A percentile compares a stretch with the other conserved stretches of the same genome.
Conservation (phyloP, 1,284 basidiomycete genomes). For the Meira nashicola region DNA sequence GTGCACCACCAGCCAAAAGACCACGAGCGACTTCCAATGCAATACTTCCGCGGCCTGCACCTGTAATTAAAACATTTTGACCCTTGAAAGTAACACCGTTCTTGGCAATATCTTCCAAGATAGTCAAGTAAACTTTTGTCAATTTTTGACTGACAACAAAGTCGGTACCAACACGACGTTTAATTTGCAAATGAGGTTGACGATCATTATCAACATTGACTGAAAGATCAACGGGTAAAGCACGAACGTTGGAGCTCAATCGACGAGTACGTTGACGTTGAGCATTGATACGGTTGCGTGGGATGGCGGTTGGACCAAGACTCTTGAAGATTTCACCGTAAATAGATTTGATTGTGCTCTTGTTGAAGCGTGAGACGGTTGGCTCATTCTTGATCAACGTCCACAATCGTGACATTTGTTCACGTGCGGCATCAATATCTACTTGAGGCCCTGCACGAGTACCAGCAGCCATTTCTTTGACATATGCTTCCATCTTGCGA, state of each 20-base stretch:
- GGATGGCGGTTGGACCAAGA: conserved; percentile 57
- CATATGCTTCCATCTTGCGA: conserved; percentile 94
- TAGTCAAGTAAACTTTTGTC: conserved; percentile 74
- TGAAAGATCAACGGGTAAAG: conserved; percentile 42
- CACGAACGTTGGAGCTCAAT: conserved; percentile 58
- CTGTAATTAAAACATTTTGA: conserved; percentile 95
- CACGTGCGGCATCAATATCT: conserved; percentile 82
- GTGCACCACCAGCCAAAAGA: conserved; percentile 87
- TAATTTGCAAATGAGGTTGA: conserved; percentile 87
- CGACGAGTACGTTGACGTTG: conserved; percentile 56
- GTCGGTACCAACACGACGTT: conserved; percentile 88
- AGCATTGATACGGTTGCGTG: conserved; percentile 17
- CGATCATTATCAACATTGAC: conserved; percentile 61
- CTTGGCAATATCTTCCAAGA: conserved; percentile 94
- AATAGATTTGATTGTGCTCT: conserved; percentile 90
- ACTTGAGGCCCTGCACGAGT: conserved; percentile 60
- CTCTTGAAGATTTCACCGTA: conserved; percentile 86
- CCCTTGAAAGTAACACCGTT: conserved; percentile 97
- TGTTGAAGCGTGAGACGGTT: conserved; percentile 91
- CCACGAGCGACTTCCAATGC: conserved; percentile 97
- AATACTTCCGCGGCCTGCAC: conserved; percentile 95
- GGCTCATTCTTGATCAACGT: conserved; percentile 94
- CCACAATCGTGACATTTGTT: conserved; percentile 93
- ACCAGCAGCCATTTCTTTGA: conserved; percentile 95
- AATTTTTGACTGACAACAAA: conserved; percentile 98